These are phyloP conservation scores for Globisporangium nodosum DNA, from an alignment of 352 stramenopile species.

Conservation along the genomic window DNA sequence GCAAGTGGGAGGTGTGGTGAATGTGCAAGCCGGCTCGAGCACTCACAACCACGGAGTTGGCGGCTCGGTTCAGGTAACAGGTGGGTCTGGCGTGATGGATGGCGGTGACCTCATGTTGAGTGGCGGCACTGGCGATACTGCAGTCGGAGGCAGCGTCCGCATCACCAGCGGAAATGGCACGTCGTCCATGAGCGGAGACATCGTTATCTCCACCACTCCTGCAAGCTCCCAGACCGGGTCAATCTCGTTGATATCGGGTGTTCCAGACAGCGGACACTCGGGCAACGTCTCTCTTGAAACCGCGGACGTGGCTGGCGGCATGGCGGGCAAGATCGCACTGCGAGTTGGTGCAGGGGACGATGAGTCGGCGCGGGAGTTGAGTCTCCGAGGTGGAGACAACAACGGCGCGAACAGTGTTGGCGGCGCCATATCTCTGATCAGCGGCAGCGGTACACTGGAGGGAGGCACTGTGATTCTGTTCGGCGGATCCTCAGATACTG, in stretches of 20 bases:
- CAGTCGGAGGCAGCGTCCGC: constrained; percentile 16
- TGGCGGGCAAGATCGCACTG: constrained; percentile 15
- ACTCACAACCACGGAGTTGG: constrained; percentile 9
- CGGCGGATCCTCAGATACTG: constrained; percentile 12
- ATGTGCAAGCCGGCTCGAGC: constrained; percentile 1
- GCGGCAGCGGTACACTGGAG: constrained; percentile 11
- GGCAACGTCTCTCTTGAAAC: constrained; percentile 15
- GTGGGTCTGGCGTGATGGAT: constrained; percentile 9
- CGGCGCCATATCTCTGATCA: constrained; percentile 13
- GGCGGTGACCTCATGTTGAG: constrained; percentile 13
- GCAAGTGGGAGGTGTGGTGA: neutral
- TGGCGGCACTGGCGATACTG: constrained; percentile 14
- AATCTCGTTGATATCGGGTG: constrained; percentile 14
- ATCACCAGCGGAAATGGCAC: constrained; percentile 17
- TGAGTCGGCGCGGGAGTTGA: constrained; percentile 11
- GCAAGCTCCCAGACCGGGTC: constrained; percentile 13
- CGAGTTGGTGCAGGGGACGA: constrained; percentile 14
- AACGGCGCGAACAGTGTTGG: constrained; percentile 10
- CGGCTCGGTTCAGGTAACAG: constrained; percentile 13
- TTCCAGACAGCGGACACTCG: constrained; percentile 9
- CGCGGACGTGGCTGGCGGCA: constrained; percentile 11
- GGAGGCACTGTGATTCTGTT: constrained; percentile 17
- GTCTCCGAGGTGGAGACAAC: constrained; percentile 15
- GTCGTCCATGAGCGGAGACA: constrained; percentile 12
- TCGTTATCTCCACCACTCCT: constrained; percentile 10